Base-by-base conservation (phyloP, 169 alveolate species). In the Plasmodium berghei region DNA sequence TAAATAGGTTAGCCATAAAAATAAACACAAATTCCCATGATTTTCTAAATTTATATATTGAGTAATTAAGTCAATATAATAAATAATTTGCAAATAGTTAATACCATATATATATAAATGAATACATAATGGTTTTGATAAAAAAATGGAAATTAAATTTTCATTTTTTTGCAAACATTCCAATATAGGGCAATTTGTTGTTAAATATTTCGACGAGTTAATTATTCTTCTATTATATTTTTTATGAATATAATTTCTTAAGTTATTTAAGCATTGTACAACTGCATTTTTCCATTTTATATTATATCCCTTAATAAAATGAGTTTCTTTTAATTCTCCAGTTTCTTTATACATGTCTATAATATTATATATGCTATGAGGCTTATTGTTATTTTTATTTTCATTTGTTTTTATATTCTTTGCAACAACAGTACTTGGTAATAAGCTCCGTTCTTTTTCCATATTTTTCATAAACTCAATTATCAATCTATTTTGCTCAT, bases 31-130 rank as follows among this genome's bases (percentile, higher is more conserved):
- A 12, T 64, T 62, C 5, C 26, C 18, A 22, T 54, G 75, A 48
- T 62, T 45, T 40, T 74, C 46, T 45, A 16, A 6, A 4, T 61
- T 42, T 49, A 74, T 24, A 61, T 74, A 49, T 26, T 54, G 20
- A 40, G 88, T 56, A 62, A 74, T 61, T 16, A 74, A 45, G 63
- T 74, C 66, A 18, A 74, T 48, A 40, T 74, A 74, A 56, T 74
- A 64, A 26, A 74, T 67, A 8, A 74, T 55, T 54, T 74, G 88
- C 10, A 62, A 62, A 48, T 74, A 74, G 14, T 74, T 74, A 56
- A 74, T 74, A 34, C 88, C 88, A 26, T 74, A 74, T 28, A 74
- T 74, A 62, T 74, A 74, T 56, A 74, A 74, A 74, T 74, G 88
- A 48, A 74, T 61, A 42, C 88, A 74, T 18, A 74, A 54, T 8